Conservation (phyloP, 768 basidiomycete species). For the Rhizopogon sp. region DNA sequence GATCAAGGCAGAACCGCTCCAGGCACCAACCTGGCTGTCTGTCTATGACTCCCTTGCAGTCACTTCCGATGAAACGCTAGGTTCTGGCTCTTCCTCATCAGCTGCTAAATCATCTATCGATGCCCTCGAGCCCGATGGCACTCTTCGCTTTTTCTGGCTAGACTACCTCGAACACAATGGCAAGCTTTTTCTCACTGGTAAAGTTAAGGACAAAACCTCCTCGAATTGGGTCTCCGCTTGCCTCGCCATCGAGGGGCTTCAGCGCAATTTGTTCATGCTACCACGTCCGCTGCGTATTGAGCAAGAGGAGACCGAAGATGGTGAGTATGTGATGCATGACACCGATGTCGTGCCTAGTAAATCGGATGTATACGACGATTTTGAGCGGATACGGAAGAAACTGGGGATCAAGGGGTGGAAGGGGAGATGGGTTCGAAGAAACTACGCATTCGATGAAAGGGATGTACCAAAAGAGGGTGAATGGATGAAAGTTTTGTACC, state of each 20-base stretch:
- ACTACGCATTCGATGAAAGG: conserved; percentile 80
- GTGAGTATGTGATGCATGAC: conserved; percentile 40
- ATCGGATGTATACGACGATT: conserved; percentile 76
- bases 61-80: conserved; percentile 54
- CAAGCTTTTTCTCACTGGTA: conserved; percentile 84
- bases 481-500: conserved; percentile 94
- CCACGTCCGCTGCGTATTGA: conserved; percentile 64
- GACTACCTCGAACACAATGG: conserved; percentile 90
- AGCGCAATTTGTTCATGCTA: conserved; percentile 88
- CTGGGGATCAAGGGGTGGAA: conserved; percentile 72
- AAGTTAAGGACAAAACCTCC: conserved; percentile 75
- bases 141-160: conserved; percentile 90
- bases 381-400: conserved; percentile 72
- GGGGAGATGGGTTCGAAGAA: conserved; percentile 80
- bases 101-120: conserved; percentile 39
- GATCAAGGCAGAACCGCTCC: conserved; percentile 42
- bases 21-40: conserved; percentile 62
- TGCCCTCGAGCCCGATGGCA: conserved; percentile 80
- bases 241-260: conserved; percentile 75
- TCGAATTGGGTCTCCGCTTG: conserved; percentile 76
- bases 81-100: conserved; percentile 32
- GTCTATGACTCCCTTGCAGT: conserved; percentile 71
- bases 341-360: conserved; percentile 71
- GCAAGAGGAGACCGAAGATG: conserved; percentile 25
- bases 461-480: conserved; percentile 78